These are phyloP conservation scores for Sabuloglossum arenarium DNA, from an alignment of 495 filamentous ascomycete genomes.

Conservation along the genomic window DNA sequence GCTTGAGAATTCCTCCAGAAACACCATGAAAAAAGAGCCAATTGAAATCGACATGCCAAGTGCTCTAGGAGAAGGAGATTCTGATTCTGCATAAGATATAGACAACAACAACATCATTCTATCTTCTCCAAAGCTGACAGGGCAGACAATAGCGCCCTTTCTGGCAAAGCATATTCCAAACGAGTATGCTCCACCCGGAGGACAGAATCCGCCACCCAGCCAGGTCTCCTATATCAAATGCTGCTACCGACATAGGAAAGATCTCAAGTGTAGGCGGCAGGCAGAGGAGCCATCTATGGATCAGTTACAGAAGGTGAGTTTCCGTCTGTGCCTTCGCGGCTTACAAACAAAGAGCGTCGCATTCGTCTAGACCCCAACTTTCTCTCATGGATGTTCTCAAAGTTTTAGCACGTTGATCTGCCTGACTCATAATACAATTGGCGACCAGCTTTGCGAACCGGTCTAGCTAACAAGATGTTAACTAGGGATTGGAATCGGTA, in stretches of 20 bases:
- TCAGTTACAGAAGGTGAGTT: slow-evolving; percentile 60
- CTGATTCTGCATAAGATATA: not conserved
- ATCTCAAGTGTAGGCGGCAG: slow-evolving; percentile 79
- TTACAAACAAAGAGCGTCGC: too few species aligned
- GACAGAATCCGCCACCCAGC: slow-evolving; percentile 19
- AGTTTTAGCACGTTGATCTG: too few species aligned
- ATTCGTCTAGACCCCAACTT: too few species aligned
- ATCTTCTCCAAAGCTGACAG: slow-evolving; percentile 22
- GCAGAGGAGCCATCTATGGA: slow-evolving; percentile 93
- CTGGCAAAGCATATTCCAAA: slow-evolving; percentile 68
- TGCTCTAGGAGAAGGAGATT: not conserved
- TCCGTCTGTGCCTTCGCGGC: too few species aligned
- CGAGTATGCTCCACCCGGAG: slow-evolving; percentile 52
- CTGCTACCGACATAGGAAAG: slow-evolving; percentile 89
- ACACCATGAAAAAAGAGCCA: not conserved
- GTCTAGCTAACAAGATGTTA: not conserved
- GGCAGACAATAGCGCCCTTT: slow-evolving; percentile 52
- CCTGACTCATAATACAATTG: too few species aligned
- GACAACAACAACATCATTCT: not conserved
- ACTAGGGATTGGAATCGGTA: slow-evolving; percentile 59
- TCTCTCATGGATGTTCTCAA: too few species aligned
- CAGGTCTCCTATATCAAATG: slow-evolving; percentile 61
- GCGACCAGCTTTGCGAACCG: not conserved
- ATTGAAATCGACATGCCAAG: not conserved
- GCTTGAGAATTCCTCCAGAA: not conserved